Conservation (phyloP, 208 protist species). For the Trichomonas tenax region DNA sequence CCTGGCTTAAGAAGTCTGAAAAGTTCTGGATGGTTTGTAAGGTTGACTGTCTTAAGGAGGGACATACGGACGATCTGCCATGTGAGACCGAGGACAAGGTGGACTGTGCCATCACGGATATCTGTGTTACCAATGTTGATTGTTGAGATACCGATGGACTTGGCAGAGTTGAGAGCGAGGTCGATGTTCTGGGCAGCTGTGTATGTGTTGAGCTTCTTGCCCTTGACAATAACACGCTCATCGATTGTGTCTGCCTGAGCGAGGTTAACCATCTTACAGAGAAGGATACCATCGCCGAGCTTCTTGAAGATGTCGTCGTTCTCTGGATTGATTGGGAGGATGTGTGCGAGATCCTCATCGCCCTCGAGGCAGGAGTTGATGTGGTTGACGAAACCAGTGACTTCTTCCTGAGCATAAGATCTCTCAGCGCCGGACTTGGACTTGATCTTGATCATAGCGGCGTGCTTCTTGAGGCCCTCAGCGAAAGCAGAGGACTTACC, state of each 20-base stretch:
- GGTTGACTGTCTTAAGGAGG: constrained; percentile 40
- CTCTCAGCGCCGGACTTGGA: constrained; percentile 22
- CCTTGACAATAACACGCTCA: constrained; percentile 36
- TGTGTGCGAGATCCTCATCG: constrained; percentile 29
- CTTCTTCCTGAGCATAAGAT: constrained; percentile 37
- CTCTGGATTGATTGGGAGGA: constrained; percentile 27
- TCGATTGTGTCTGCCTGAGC: constrained; percentile 37
- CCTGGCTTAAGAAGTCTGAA: constrained; percentile 44
- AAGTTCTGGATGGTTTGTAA: constrained; percentile 45
- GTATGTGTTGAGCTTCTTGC: constrained; percentile 27
- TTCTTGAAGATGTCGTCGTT: constrained; percentile 20
- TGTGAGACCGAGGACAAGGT: constrained; percentile 41
- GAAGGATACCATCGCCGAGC: constrained; percentile 36
- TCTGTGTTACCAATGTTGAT: constrained; percentile 39
- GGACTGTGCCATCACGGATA: constrained; percentile 30
- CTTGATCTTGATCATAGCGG: neutral
- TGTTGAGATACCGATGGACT: constrained; percentile 35
- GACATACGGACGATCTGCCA: constrained; percentile 44
- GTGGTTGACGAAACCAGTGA: constrained; percentile 33
- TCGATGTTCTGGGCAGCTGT: constrained; percentile 38
- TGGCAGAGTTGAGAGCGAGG: constrained; percentile 35
- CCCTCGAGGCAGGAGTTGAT: constrained; percentile 32
- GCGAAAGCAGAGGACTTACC: neutral
- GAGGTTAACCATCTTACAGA: constrained; percentile 41
- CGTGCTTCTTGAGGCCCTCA: neutral